Evolutionary conservation across 2,329 filamentous ascomycete species (phyloP).

Genomic region (Leptosphaerulina australis): DNA sequence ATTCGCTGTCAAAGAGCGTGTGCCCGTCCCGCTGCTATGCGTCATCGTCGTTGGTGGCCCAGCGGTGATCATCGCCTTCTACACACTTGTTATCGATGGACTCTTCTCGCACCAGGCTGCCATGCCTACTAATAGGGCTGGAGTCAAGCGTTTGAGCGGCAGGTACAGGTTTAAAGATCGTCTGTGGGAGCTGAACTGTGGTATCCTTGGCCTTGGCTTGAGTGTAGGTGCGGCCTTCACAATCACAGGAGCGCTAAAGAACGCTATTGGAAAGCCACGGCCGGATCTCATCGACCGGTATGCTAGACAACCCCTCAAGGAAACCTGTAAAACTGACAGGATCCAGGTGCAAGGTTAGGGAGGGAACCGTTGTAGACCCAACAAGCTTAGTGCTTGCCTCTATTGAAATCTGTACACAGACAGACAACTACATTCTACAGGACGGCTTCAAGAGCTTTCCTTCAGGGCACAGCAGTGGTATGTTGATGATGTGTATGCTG

Average conservation of each 20-base stretch:
- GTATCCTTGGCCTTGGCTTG: slow-evolving; percentile 62
- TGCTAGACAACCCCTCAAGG: slow-evolving; percentile 11
- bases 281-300: slow-evolving; percentile 65
- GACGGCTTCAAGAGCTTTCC: slow-evolving; percentile 66
- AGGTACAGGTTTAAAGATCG: slow-evolving; percentile 61
- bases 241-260: slow-evolving; percentile 64
- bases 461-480: slow-evolving; percentile 63
- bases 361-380: slow-evolving; percentile 10
- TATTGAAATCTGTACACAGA: slow-evolving; percentile 57
- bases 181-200: slow-evolving; percentile 68
- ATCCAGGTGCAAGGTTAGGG: slow-evolving; percentile 30
- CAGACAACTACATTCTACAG: slow-evolving; percentile 58
- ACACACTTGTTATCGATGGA: slow-evolving; percentile 64
- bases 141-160: slow-evolving; percentile 49
- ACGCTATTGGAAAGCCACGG: slow-evolving; percentile 63
- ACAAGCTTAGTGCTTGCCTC: slow-evolving; percentile 24
- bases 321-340: slow-evolving; percentile 8
- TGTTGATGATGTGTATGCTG: slow-evolving; percentile 6
- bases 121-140: slow-evolving; percentile 34
- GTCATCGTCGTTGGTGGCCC: slow-evolving; percentile 59
- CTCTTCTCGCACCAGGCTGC: slow-evolving; percentile 59
- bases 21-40: slow-evolving; percentile 58
- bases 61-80: slow-evolving; percentile 58
- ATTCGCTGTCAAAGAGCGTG: slow-evolving; percentile 61
- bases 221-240: slow-evolving; percentile 62